Evolutionary conservation across 1,284 basidiomycete genomes (phyloP), one percentile per base, ranked within the genome.

Genomic region (Trichosporon asahii): DNA sequence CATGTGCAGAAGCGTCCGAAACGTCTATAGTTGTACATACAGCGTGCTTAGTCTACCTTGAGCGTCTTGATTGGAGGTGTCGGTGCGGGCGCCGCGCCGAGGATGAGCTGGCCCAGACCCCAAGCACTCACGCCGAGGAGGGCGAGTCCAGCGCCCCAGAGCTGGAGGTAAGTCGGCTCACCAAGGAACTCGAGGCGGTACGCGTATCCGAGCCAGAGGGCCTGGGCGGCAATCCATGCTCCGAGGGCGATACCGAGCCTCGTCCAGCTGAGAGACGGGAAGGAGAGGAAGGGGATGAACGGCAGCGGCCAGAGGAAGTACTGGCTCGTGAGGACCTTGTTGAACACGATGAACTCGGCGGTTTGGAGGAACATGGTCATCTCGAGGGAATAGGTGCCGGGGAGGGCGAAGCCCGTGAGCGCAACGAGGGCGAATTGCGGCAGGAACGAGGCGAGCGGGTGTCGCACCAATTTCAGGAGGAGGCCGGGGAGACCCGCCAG

Each of bases 291-390:
- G 0, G 97, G 95, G 0, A 99, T 84, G 72, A 99, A 89, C 72
- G 95, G 90, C 7, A 95, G 88, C 80, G 96, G 98, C 97, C 97
- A 99, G 64, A 98, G 87, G 83, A 98, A 99, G 85, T 99, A 99
- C 91, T 99, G 83, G 1, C 94, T 96, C 0, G 97, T 99, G 87
- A 94, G 97, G 57, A 99, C 97, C 85, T 98, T 97, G 84, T 99
- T 99, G 86, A 98, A 95, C 0, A 93, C 86, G 15, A 98, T 95
- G 78, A 99, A 99, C 0, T 88, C 85, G 63, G 89, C 87, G 0
- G 97, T 99, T 83, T 98, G 95, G 23, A 95, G 87, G 77, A 97
- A 94, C 73, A 82, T 75, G 2, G 92, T 88, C 73, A 95, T 90
- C 3, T 90, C 87, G 3, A 98, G 85, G 60, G 90, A 74, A 18